Evolutionary conservation across 2,329 filamentous ascomycete genomes (phyloP).

Genomic region (Dryadomyces quercus-mongolicae): DNA sequence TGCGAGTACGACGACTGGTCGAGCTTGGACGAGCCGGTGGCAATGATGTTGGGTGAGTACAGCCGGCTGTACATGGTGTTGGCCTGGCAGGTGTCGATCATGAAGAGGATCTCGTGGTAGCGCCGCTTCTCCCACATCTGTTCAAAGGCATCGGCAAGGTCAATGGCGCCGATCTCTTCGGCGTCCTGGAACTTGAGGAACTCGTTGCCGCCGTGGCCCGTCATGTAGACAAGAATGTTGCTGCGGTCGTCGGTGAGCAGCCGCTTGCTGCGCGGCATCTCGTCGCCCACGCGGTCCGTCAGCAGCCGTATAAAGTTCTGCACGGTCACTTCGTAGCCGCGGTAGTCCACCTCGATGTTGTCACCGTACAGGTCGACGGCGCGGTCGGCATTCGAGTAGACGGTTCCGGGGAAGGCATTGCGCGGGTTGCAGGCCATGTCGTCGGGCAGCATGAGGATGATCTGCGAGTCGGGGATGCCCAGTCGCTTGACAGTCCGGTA

Average conservation of each 20-base stretch:
- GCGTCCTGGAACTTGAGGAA: conserved; percentile 98
- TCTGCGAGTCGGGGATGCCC: conserved; percentile 95
- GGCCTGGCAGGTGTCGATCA: conserved; percentile 99
- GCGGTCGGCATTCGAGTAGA: conserved; percentile 96
- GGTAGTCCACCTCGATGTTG: conserved; percentile 97
- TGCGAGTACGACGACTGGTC: conserved; percentile 96
- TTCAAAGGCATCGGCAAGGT: conserved; percentile 92
- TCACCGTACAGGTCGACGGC: conserved; percentile 94
- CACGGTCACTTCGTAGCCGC: conserved; percentile 96
- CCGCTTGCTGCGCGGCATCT: conserved; percentile 90
- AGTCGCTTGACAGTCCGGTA: conserved; percentile 97
- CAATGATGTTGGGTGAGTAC: conserved; percentile 96
- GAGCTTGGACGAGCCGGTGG: conserved; percentile 89
- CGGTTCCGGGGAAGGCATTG: conserved; percentile 93
- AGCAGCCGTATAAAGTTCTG: conserved; percentile 96
- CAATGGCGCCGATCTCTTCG: conserved; percentile 93
- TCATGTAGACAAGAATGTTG: conserved; percentile 99
- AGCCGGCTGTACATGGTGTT: conserved; percentile 99
- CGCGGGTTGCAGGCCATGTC: conserved; percentile 99
- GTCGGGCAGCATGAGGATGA: conserved; percentile 99
- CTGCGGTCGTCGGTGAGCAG: conserved; percentile 88
- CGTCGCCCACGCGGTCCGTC: conserved; percentile 86
- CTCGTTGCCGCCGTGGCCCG: conserved; percentile 92
- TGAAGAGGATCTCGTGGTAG: conserved; percentile 96
- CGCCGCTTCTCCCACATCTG: conserved; percentile 99